Conservation (phyloP, 106 monocot genomes). For the Acorus gramineus region DNA sequence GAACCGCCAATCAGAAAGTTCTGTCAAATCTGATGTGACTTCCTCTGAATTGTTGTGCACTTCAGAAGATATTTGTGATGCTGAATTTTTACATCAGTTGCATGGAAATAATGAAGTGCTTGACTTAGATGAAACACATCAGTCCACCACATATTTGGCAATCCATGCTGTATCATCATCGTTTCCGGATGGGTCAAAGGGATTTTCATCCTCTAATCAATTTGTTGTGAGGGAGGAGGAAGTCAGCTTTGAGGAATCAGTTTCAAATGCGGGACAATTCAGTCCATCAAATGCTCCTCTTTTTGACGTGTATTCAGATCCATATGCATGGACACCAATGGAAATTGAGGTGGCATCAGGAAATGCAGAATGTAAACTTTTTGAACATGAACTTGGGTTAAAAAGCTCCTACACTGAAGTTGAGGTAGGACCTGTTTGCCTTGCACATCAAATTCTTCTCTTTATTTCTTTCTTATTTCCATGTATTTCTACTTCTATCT, state of each 20-base stretch:
- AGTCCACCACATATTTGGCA: not conserved
- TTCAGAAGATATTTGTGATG: conserved; percentile 39
- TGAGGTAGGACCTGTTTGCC: conserved; percentile 31
- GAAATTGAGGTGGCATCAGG: conserved; percentile 77
- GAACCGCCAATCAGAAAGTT: not conserved
- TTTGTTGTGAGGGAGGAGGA: no score
- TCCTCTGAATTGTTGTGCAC: not conserved
- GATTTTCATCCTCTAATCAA: no score
- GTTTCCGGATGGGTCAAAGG: not conserved
- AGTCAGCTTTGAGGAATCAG: no score
- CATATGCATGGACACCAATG: conserved; percentile 58
- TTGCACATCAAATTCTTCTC: not conserved
- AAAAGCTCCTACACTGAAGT: conserved; percentile 79
- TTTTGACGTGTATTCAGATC: conserved; percentile 11
- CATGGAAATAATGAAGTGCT: conserved; percentile 27
- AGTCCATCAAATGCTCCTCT: no score
- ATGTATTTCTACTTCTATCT: no score
- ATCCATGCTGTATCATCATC: not conserved
- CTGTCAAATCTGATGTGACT: no score
- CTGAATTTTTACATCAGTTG: conserved; percentile 53
- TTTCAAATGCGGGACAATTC: no score
- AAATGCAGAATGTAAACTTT: conserved; percentile 33
- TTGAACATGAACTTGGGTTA: conserved; percentile 69
- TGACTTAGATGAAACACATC: conserved; percentile 2
- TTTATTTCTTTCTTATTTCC: not conserved